Evolutionary conservation across 2,329 filamentous ascomycete genomes (phyloP).

Genomic region (Cylindrodendrum hubeiense): DNA sequence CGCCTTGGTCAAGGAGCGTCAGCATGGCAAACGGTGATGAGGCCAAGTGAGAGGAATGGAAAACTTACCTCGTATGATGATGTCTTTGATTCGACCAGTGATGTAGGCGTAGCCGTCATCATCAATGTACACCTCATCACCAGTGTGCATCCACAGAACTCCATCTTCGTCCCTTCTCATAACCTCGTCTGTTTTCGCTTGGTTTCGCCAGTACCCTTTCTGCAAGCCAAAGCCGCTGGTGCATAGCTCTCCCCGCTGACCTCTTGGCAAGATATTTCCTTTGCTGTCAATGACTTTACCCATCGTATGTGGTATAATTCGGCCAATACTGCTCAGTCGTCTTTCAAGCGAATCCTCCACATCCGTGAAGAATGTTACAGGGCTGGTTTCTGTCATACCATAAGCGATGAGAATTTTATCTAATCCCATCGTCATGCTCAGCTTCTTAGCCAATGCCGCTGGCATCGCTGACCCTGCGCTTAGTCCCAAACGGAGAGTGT

Average conservation of each 20-base stretch:
- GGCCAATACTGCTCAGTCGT: conserved; percentile 17
- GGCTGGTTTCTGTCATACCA: conserved; percentile 29
- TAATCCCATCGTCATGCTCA: neutral
- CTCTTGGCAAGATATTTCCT: neutral
- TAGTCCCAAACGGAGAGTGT: conserved; percentile 1
- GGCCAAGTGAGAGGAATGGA: neutral
- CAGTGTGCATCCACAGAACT: conserved; percentile 80
- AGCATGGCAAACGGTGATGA: neutral
- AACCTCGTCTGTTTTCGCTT: conserved; percentile 10
- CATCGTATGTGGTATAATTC: conserved; percentile 14
- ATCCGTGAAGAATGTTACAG: conserved; percentile 23
- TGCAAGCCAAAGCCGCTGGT: conserved; percentile 18
- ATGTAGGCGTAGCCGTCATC: conserved; percentile 82
- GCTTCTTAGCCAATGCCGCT: neutral
- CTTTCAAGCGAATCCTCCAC: conserved; percentile 15
- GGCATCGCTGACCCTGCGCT: conserved; percentile 17
- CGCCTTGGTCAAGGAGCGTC: conserved; percentile 48
- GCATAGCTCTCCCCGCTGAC: conserved; percentile 16
- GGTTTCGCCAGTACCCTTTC: conserved; percentile 12
- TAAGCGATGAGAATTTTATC: conserved; percentile 15
- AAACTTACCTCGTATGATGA: conserved; percentile 79
- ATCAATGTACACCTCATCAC: conserved; percentile 86
- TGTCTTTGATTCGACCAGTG: conserved; percentile 86
- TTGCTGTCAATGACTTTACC: conserved; percentile 21
- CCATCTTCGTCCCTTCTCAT: conserved; percentile 14